Evolutionary conservation across 2,329 filamentous ascomycete genomes (phyloP), one percentile per base, ranked within the genome.

Genomic region (Colletotrichum sp.): DNA sequence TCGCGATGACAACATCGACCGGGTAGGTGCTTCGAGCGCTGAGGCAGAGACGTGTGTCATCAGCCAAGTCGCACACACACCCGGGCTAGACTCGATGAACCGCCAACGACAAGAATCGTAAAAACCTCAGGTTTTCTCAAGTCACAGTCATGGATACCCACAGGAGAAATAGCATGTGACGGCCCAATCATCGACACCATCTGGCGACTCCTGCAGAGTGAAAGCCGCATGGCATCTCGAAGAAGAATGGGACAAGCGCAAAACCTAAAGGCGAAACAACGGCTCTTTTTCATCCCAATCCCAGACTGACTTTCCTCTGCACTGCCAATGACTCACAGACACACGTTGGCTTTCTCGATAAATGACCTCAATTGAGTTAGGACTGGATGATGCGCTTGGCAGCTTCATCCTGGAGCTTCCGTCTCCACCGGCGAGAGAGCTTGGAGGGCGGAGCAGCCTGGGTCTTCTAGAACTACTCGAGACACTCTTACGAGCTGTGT

Each of bases 231-330:
- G 39, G 70, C n/a, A 34, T 34, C 13, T 3, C 4, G 5, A 16
- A 22, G 26, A 8, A 2, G 34, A 66, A 60, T 18, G 32, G 39
- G 62, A 52, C 60, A 39, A 72, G 68, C 62, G 72, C 52, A 36
- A 71, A 65, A 36, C 34, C 12, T 26, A 55, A 60, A 70, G 13
- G 15, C n/a, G 72, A 75, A 75, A 75, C 68, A 16, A n/a, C 26
- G n/a, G 30, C 32, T 63, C n/a, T 30, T 57, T 18, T 30, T 67
- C 44, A 9, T n/a, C 16, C 24, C 32, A 60, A 71, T 65, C 67
- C 52, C 62, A 44, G 22, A 32, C 32, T 22, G 9, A 5, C n/a
- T 24, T 39, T 44, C 30, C 63, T 26, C 30, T 64, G 32, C 30
- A 15, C 32, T 74, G 36, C 39, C 59, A 28, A 34, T 22, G 9